Base-by-base conservation (phyloP, 345 rosid genomes). In the Citrus cavaleriei region DNA sequence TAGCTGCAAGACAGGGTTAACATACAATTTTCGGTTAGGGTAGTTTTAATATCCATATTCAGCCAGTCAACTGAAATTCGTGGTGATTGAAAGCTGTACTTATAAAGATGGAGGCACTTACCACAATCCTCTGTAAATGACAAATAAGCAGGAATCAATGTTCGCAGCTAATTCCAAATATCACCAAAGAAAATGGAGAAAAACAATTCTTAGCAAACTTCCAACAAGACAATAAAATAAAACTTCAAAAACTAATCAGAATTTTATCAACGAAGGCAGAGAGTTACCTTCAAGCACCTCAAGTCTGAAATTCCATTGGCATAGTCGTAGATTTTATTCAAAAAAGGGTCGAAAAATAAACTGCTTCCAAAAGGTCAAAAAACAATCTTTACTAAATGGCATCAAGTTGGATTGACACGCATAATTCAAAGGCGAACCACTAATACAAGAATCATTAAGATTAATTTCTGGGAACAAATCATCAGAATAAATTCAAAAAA, bases 61-160 rank as follows among this genome's bases (percentile, higher is more conserved):
- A 37, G 40, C 40, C 40, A 37, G 40, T 37, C 40, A 37, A 37
- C 40, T 37, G 35, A 80, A 81, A 77, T 77, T 79, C 63, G 67
- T 67, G 68, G 38, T 42, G 10, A 72, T 68, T 51, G 80, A 37
- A 65, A 37, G 51, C 18, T 24, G 62, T 46, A 82, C 30, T 10
- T 67, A 76, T 37, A 61, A 82, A 83, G 65, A 71, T 71, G 74
- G 72, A 79, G 80, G 72, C 75, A 86, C 89, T 72, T 87, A 96
- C 98, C 99, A 81, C 91, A 83, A 72, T 96, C 99, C 88, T 93
- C 95, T 84, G 82, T 82, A 85, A 94, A 96, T 30, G 98, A 96
- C 79, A 86, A 38, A 66, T 79, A 85, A 46, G 99, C 94, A 76
- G 97, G 97, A 82, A 87, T 78, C 83, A 96, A 66, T 14, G 99